Conservation (phyloP, 805 yeast genomes). For the Metschnikowia colocasiae region DNA sequence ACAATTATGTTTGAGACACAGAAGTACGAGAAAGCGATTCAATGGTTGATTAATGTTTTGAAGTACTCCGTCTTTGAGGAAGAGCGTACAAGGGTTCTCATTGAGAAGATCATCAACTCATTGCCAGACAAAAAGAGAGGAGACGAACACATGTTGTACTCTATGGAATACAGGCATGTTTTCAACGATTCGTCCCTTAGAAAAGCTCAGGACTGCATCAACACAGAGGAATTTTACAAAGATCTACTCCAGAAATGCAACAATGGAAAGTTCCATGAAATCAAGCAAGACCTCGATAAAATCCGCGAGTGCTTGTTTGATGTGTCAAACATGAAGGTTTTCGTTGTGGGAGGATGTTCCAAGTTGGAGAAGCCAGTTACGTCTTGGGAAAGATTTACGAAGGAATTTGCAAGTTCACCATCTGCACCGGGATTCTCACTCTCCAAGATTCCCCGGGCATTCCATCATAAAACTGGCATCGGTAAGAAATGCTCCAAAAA, state of each 20-base stretch:
- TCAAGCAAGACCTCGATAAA: constrained; percentile 48
- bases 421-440: constrained; percentile 14
- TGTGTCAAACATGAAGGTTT: constrained; percentile 57
- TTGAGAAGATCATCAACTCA: constrained; percentile 58
- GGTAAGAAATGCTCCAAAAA: constrained; percentile 51
- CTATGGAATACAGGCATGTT: constrained; percentile 53
- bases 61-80: constrained; percentile 69
- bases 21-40: constrained; percentile 65
- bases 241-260: constrained; percentile 44
- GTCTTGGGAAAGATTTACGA: constrained; percentile 48
- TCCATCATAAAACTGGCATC: constrained; percentile 48
- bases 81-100: constrained; percentile 60
- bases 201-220: constrained; percentile 62
- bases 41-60: constrained; percentile 70
- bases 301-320: constrained; percentile 52
- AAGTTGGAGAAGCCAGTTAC: constrained; percentile 53
- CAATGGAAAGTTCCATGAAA: constrained; percentile 47
- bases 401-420: constrained; percentile 14
- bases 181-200: constrained; percentile 60
- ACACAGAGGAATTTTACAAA: constrained; percentile 56
- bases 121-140: constrained; percentile 62
- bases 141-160: constrained; percentile 61
- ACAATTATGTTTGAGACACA: constrained; percentile 56
- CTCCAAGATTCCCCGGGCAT: constrained; percentile 49
- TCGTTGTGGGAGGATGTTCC: constrained; percentile 66